phyloP scores from a whole-genome alignment of 1,139 yeast species.

The Zygoascus sp. region DNA sequence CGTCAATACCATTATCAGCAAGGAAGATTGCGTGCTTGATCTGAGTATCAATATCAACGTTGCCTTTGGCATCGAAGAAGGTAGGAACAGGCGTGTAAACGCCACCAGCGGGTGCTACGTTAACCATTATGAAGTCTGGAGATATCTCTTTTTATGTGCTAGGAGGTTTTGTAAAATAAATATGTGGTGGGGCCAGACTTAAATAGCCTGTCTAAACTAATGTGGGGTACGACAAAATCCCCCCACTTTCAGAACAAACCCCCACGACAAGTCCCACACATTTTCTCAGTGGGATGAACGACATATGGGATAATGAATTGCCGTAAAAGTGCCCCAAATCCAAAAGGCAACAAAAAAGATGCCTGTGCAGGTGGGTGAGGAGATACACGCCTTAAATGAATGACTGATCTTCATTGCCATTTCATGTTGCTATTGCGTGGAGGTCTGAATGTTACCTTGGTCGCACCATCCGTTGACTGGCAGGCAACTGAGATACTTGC shows the following conservation, averaged over 20 bases:
- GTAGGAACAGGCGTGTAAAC: constrained; percentile 50
- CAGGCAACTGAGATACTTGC: constrained; percentile 66
- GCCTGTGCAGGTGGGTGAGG: not conserved
- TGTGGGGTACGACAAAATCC: not conserved
- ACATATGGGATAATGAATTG: not conserved
- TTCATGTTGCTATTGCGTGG: not conserved
- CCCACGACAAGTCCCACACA: not conserved
- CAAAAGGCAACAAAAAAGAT: not conserved
- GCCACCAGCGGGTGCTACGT: constrained; percentile 33
- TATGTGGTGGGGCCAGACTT: not conserved
- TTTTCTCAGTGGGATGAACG: not conserved
- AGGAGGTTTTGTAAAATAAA: not conserved
- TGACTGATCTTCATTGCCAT: too few species aligned
- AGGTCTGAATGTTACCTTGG: constrained; percentile 43
- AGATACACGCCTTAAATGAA: too few species aligned
- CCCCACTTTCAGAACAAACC: not conserved
- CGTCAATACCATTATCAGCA: constrained; percentile 42
- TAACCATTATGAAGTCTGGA: not conserved
- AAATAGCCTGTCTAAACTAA: not conserved
- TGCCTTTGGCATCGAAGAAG: constrained; percentile 39
- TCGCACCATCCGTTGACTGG: constrained; percentile 77
- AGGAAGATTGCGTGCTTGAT: constrained; percentile 42
- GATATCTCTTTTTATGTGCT: too few species aligned
- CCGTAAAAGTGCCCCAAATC: too few species aligned
- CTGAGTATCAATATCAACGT: constrained; percentile 43